Evolutionary conservation across 495 filamentous ascomycete genomes (phyloP), one percentile per base, ranked within the genome.

Genomic region (Penicillium paxilli): DNA sequence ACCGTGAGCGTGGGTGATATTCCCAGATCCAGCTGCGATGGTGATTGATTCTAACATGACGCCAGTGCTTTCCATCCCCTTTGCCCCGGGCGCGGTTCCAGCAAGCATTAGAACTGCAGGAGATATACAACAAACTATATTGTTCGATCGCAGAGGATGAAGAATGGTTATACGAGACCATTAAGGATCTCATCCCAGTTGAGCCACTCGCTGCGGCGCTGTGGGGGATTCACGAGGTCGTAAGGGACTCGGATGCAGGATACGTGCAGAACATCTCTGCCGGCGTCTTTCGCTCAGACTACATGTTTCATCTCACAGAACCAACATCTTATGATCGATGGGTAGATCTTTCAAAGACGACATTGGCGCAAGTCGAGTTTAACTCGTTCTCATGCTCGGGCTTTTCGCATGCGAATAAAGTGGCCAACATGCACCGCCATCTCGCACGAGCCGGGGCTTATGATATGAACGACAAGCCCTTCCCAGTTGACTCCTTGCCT

Each of bases 371-470:
- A 69, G 89, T 96, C 23, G 91, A 96, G 63, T 93, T 96, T 74
- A 95, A 96, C 73, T 92, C 90, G 16, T 89, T 88, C 17, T 95
- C 91, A 1, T 93, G 92, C 51, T 89, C 88, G 2, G 90, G 90
- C 0, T 70, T 53, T 73, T 89, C 32, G 80, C 91, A 45, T 75
- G 81, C 52, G 71, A 85, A 69, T 22, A 70, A 66, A 54, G 88
- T 88, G 3, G 89, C 84, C 8, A 67, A 78, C 16, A 80, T 96
- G 47, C 91, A 96, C 56, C 63, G 64, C 2, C 67, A 68, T 30
- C 57, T 74, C 12, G 47, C 68, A 21, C 44, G 50, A 4, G 57
- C 33, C 2, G 64, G 66, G 0, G 53, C 47, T 1, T 75, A 73
- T 28, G 33, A 57, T 30, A 21, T 46, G 1, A 30, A 44, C 16